Percentiles rank a stretch among this genome's conserved stretches.
These are phyloP conservation scores for Alternaria burnsii DNA, from an alignment of 2,329 filamentous ascomycete species.

Conservation along the genomic window DNA sequence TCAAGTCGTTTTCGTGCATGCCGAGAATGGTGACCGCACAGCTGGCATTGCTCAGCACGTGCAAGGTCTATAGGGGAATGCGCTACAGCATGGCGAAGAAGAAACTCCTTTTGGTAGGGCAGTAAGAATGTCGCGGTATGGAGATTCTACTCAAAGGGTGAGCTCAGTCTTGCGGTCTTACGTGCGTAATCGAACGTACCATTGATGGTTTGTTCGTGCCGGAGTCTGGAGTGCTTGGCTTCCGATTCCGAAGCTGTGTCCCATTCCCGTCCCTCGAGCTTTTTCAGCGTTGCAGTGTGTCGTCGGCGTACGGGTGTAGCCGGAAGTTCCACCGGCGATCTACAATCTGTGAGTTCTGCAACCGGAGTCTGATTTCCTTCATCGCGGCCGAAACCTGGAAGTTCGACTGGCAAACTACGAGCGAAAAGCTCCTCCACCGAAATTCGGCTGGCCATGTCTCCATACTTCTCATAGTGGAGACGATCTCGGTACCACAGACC, in stretches of 20 bases:
- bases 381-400: background rate
- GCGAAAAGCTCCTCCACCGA: background rate
- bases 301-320: background rate
- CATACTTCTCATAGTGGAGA: background rate
- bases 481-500: background rate
- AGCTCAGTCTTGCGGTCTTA: constrained; percentile 4
- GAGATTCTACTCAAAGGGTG: constrained; percentile 13
- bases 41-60: constrained; percentile 3
- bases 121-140: background rate
- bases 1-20: background rate
- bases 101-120: constrained; percentile 8
- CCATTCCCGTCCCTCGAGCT: constrained; percentile 10
- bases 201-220: background rate
- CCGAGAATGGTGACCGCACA: constrained; percentile 7
- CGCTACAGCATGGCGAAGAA: constrained; percentile 6
- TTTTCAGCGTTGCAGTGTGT: constrained; percentile 5
- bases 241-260: background rate
- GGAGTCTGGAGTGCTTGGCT: background rate
- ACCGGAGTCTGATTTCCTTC: background rate
- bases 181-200: background rate
- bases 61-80: constrained; percentile 3
- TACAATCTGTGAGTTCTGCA: background rate
- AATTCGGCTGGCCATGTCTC: background rate
- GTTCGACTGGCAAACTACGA: background rate
- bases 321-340: background rate